Base-by-base conservation (phyloP, 1,139 yeast genomes). In the Taphrina flavorubra region DNA sequence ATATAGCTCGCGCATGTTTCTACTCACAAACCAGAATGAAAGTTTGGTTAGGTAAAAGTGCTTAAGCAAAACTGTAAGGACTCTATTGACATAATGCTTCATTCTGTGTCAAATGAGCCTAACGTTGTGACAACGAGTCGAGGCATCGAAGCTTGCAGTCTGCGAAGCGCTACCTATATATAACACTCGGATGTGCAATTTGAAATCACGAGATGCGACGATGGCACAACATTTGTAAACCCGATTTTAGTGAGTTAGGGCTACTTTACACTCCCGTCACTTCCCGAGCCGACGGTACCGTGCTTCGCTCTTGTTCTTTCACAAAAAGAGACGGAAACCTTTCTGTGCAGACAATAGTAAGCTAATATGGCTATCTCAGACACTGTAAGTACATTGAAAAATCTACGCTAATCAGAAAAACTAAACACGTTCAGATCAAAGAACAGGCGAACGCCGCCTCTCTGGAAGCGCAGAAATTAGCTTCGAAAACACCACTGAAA, bases 341-440 rank as follows among this genome's bases (percentile, higher is more conserved):
- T 36, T 42, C 36, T 51, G 57, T 47, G 16, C 8, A 16, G 39
- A 46, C 37, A 39, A 49, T 20, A 56, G 16, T 13, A 37, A 20
- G 18, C 13, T 7, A 25, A 39, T 44, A 58, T 58, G 62, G 62
- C 62, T 11, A 58, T 58, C 53, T 18, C 42, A n/a, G 62, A 58
- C 44, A 44, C 62, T 46, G 62, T 58, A 46, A 25, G 62, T 14
- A 10, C 11, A 14, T 14, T 6, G 18, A 31, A 40, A 4, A 40
- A 4, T 40, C 42, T 56, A 6, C 10, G 16, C 6, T 56, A 6
- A 11, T 11, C 1, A 10, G 34, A 10, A 5, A 5, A 16, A 10
- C 61, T 46, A 36, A 36, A n/a, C 40, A 13, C 51, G 13, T 58
- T 37, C 10, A 63, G 67, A 57, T 63, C 56, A 63, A 63, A n/a